phyloP scores from a whole-genome alignment of 2,329 filamentous ascomycete genomes.

The Penicillium sp. region DNA sequence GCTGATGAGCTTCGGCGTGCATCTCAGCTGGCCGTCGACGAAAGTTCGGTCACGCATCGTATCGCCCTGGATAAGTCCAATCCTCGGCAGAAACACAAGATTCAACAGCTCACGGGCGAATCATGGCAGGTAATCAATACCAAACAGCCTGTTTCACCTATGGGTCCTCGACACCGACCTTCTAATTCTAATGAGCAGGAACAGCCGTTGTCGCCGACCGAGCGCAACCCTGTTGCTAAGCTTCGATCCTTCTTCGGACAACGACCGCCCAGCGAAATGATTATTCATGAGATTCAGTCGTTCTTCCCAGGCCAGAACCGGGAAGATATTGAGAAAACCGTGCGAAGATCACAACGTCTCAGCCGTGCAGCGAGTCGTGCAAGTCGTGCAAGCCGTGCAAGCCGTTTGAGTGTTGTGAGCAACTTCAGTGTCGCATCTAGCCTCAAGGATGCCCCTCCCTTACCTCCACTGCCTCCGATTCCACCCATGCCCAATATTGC shows the following conservation, averaged over 20 bases:
- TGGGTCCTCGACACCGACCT: constrained; percentile 36
- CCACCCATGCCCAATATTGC: constrained; percentile 81
- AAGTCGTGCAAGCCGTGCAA: constrained; percentile 89
- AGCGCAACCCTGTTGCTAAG: constrained; percentile 37
- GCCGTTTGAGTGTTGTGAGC: constrained; percentile 86
- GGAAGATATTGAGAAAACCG: constrained; percentile 92
- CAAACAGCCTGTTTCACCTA: constrained; percentile 79
- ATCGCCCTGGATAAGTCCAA: constrained; percentile 57
- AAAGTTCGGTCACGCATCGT: constrained; percentile 67
- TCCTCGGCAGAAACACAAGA: constrained; percentile 75
- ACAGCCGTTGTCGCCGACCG: constrained; percentile 21
- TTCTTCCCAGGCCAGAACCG: constrained; percentile 95
- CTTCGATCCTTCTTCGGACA: constrained; percentile 73
- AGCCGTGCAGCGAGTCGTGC: constrained; percentile 89
- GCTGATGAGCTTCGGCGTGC: constrained; percentile 79
- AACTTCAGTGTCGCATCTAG: constrained; percentile 90
- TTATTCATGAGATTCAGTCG: constrained; percentile 89
- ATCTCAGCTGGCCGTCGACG: constrained; percentile 81
- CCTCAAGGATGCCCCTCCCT: constrained; percentile 71
- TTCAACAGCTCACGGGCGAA: constrained; percentile 84
- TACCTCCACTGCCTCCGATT: constrained; percentile 21
- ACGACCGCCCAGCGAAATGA: constrained; percentile 90
- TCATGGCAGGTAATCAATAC: constrained; percentile 65
- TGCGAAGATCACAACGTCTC: constrained; percentile 81
- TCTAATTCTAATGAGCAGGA: constrained; percentile 27